phyloP scores from a whole-genome alignment of 805 yeast genomes.

The Cyberlindnera lachancei region DNA sequence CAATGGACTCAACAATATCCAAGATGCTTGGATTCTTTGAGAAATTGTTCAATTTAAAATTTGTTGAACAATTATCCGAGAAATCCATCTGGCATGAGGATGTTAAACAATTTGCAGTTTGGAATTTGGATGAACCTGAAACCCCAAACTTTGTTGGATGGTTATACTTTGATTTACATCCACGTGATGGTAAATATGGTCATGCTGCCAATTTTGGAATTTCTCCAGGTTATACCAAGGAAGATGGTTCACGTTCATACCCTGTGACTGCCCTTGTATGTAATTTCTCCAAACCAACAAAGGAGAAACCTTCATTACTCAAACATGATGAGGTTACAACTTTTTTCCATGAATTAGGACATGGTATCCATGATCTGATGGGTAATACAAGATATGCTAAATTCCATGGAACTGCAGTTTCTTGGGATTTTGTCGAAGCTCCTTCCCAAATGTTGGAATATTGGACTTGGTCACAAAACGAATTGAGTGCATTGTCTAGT shows the following conservation, averaged over 20 bases:
- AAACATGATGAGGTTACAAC: constrained; percentile 76
- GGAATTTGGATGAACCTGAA: constrained; percentile 46
- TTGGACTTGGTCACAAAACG: constrained; percentile 74
- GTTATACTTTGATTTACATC: constrained; percentile 75
- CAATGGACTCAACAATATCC: constrained; percentile 55
- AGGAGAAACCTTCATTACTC: constrained; percentile 63
- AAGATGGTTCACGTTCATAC: constrained; percentile 41
- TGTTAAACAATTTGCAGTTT: constrained; percentile 66
- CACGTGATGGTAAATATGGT: constrained; percentile 80
- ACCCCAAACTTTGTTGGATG: constrained; percentile 63
- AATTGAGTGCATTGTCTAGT: constrained; percentile 49
- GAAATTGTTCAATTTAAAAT: constrained; percentile 58
- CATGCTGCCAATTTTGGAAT: constrained; percentile 83
- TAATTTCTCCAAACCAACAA: constrained; percentile 72
- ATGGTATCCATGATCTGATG: constrained; percentile 74
- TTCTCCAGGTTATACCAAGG: constrained; percentile 47
- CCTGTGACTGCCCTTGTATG: constrained; percentile 80
- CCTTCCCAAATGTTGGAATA: constrained; percentile 87
- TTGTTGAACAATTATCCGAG: constrained; percentile 37
- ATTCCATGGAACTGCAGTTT: constrained; percentile 68
- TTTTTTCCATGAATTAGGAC: constrained; percentile 86
- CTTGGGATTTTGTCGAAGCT: constrained; percentile 85
- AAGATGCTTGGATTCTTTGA: constrained; percentile 72
- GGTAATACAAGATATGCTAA: constrained; percentile 58
- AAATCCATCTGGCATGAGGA: constrained; percentile 69